A percentile compares a stretch with the other conserved stretches of the same genome.
Conservation (phyloP, 2,329 filamentous ascomycete species). For the Pseudogymnoascus sp. region DNA sequence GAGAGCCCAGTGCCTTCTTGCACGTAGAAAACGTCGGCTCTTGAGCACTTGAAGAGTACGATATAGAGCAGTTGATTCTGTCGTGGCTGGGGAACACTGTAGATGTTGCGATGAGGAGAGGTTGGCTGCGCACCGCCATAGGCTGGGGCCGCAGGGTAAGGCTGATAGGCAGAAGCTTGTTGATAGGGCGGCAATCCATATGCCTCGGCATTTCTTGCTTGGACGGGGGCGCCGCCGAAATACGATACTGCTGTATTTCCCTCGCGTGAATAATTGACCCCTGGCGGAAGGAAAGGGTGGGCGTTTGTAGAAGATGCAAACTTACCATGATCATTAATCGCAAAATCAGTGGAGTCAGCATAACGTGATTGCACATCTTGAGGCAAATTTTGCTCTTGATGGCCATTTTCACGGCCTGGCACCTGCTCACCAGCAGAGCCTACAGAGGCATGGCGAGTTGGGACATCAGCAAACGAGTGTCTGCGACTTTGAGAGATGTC, state of each 20-base stretch:
- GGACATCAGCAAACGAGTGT: conserved; percentile 69
- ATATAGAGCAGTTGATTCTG: conserved; percentile 71
- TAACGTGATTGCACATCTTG: conserved; percentile 24
- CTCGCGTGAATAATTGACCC: conserved; percentile 17
- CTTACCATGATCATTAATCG: conserved; percentile 29
- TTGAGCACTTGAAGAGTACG: conserved; percentile 91
- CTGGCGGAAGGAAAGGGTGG: background rate
- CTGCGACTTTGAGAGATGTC: conserved; percentile 66
- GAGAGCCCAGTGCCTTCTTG: conserved; percentile 90
- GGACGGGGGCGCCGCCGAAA: conserved; percentile 23
- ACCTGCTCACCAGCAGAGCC: conserved; percentile 46
- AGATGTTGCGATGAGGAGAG: conserved; percentile 55
- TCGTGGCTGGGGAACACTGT: conserved; percentile 51
- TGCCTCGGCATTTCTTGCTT: conserved; percentile 19
- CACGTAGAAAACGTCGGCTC: conserved; percentile 94
- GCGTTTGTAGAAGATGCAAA: conserved; percentile 14
- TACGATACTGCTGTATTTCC: conserved; percentile 24
- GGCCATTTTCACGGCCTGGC: background rate
- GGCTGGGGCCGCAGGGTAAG: conserved; percentile 19
- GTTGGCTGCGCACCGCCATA: conserved; percentile 35
- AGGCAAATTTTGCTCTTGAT: conserved; percentile 23
- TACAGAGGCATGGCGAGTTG: conserved; percentile 55
- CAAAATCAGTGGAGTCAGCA: conserved; percentile 23
- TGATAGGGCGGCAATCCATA: conserved; percentile 20
- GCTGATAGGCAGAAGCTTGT: conserved; percentile 12